Evolutionary conservation across 1,284 basidiomycete genomes (phyloP), one percentile per base, ranked within the genome.

Genomic region (Naganishia sp.): DNA sequence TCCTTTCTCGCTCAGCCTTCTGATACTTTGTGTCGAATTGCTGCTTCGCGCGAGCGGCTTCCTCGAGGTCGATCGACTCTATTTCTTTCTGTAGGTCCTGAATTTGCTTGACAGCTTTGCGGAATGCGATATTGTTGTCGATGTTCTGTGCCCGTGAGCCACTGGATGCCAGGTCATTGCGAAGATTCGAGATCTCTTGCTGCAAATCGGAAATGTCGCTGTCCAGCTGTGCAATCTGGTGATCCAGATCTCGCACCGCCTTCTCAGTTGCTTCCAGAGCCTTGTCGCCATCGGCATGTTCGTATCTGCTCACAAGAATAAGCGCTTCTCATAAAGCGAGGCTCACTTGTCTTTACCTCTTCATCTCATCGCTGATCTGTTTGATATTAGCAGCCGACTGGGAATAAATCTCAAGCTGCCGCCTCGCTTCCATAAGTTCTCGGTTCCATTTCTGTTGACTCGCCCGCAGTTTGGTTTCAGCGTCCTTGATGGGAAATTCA

Each of bases 1-100:
- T 73, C 68, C 81, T 77, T 65, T 78, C 72, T 33, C 76, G 83
- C 78, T 90, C 87, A 77, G 87, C 86, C 15, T 83, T 77, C 33
- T 84, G 83, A 79, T 91, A 98, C 74, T 89, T 86, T 64, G 87
- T 85, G 65, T 94, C 87, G 79, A 94, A 99, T 65, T 88, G 89
- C 66, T 87, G 84, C 73, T 88, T 87, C 21, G 89, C 89, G 75
- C 86, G 88, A 11, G 86, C 88, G 2, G 91, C 90, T 67, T 86
- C 86, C 71, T 93, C 91, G 78, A 96, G 84, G 77, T 94, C 90
- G 66, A 87, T 84, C 15, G 81, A 80, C 33, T 87, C 86, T 64
- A 97, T 89, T 78, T 94, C 85, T 16, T 82, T 82, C 72, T 92
- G 85, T 11, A 89, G 86, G 0, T 82, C 81, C 31, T 81, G 81